Percentiles rank a stretch among this genome's conserved stretches.
Evolutionary conservation across 352 stramenopile species (phyloP).

Genomic region (Saprolegnia diclina): DNA sequence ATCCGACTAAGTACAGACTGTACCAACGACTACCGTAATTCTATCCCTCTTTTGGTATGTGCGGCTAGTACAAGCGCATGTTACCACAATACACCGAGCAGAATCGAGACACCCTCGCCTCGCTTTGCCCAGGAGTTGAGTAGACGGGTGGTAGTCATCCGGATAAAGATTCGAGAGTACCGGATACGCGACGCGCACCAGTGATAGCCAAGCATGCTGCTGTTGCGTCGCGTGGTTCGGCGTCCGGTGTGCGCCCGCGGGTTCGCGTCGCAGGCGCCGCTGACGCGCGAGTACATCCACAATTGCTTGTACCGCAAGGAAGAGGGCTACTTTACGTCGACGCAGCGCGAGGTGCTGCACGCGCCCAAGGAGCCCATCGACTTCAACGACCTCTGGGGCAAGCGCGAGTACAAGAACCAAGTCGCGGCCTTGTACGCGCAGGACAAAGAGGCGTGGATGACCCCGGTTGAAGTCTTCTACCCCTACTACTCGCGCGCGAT

Average conservation of each 20-base stretch:
- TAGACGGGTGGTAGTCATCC: too few species aligned
- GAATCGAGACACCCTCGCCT: too few species aligned
- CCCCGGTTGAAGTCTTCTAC: conserved; percentile 84
- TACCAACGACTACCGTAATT: too few species aligned
- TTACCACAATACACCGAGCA: too few species aligned
- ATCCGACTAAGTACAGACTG: neutral
- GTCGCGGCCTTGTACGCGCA: conserved; percentile 62
- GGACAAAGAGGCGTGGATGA: conserved; percentile 80
- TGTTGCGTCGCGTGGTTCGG: neutral
- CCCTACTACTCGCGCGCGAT: conserved; percentile 85
- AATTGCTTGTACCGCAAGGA: conserved; percentile 71
- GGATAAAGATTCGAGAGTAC: conserved; percentile 10
- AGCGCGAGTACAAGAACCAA: conserved; percentile 58
- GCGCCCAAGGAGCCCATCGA: conserved; percentile 51
- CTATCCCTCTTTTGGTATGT: too few species aligned
- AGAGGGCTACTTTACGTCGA: conserved; percentile 76
- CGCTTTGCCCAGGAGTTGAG: too few species aligned
- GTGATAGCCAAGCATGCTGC: neutral
- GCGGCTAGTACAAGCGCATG: too few species aligned
- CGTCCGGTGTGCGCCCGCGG: neutral
- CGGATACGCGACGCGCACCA: neutral
- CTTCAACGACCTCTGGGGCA: conserved; percentile 73
- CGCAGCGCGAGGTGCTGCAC: conserved; percentile 66
- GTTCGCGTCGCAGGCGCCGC: conserved; percentile 27
- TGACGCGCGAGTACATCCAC: conserved; percentile 83